Base-by-base conservation (phyloP, 1,139 yeast genomes). In the Hyphopichia pseudoburtonii region DNA sequence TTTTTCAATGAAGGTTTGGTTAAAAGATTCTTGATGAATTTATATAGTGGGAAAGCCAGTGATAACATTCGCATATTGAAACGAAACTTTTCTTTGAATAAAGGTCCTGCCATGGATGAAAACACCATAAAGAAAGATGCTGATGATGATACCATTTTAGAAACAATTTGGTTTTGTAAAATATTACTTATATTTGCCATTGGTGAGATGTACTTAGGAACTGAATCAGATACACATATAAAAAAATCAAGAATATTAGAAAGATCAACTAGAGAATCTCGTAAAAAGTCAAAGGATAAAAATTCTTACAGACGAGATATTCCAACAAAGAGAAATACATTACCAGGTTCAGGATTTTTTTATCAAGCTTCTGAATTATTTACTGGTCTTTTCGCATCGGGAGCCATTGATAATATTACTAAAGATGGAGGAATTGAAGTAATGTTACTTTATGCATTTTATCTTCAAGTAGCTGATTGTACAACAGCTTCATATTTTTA, bases 351-450 rank as follows among this genome's bases (percentile, higher is more conserved):
- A 1, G 84, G 84, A 1, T 83, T 82, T 52, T 85, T 84, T 52
- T 80, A 80, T 46, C 86, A 82, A 52, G 89, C 90, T 0, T 81
- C 88, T 5, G 86, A 82, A 46, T 58, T 85, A 9, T 84, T 85
- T 51, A 80, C 89, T 0, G 88, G 87, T 1, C 59, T 84, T 26
- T 84, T 83, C 62, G 83, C 89, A 0, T 79, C 86, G 14, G 89
- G 88, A n/a, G 84, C 89, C 6, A 77, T 84, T 31, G 90, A 83
- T 52, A 82, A 82, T 48, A 77, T 81, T 38, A 83, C 88, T 1
- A 78, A 82, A 48, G 89, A 82, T 53, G 90, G 92, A 22, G 88
- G 90, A 39, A 78, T 86, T n/a, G 95, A 87, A 55, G 88, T 84
- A 2, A 64, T 86, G 65, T 58, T 86, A 21, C 61, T 87, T 16